Percentiles rank a stretch among this genome's conserved stretches.
phyloP scores from a whole-genome alignment of 78 protist genomes.

The Chrysochromulina tobinii region DNA sequence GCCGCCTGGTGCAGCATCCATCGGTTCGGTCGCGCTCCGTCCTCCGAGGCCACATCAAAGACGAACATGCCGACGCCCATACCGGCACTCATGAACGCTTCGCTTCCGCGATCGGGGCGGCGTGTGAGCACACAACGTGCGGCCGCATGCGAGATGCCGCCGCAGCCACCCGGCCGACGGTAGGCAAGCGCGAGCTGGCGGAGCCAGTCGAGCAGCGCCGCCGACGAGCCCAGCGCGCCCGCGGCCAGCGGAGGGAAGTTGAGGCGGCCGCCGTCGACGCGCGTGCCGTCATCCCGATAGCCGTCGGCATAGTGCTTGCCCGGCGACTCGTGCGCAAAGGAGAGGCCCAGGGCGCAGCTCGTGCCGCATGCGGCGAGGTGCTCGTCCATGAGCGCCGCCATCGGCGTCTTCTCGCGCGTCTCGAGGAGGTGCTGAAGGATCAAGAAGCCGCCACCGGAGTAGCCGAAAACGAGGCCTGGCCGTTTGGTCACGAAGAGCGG shows the following conservation, averaged over 20 bases:
- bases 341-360: neutral
- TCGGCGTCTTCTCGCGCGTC: neutral
- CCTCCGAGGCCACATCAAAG: neutral
- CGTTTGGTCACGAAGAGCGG: neutral
- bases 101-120: neutral
- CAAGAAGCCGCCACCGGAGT: neutral
- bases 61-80: neutral
- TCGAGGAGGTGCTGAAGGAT: neutral
- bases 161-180: neutral
- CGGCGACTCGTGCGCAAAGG: neutral
- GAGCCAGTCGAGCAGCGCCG: neutral
- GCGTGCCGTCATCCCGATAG: neutral
- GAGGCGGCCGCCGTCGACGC: neutral
- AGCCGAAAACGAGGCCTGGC: neutral
- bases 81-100: neutral
- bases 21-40: neutral
- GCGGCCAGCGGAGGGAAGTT: neutral
- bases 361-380: neutral
- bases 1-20: conserved; percentile 24
- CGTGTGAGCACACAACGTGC: neutral
- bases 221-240: neutral
- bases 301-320: neutral
- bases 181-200: neutral
- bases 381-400: neutral
- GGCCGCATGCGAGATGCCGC: neutral